Evolutionary conservation across 306 rosid genomes (phyloP).

Genomic region (Castanospermum australe): DNA sequence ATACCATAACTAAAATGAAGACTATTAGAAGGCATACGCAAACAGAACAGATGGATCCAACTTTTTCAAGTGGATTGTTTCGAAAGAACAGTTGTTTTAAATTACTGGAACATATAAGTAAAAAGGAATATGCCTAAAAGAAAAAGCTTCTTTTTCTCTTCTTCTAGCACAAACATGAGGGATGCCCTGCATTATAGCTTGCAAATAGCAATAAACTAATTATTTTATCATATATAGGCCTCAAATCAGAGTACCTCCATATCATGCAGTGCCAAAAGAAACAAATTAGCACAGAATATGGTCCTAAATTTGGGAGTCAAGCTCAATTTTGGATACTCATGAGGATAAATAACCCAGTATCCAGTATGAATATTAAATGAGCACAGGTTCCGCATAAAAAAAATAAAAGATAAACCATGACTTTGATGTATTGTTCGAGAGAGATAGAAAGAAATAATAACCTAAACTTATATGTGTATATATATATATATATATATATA

Average conservation of each 20-base stretch:
- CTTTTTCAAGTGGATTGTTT: neutral
- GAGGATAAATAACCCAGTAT: too few relatives aligned
- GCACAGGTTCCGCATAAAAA: neutral
- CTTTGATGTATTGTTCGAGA: too few relatives aligned
- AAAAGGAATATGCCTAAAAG: neutral
- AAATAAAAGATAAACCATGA: too few relatives aligned
- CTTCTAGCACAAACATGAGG: neutral
- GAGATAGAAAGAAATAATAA: too few relatives aligned
- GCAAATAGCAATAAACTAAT: neutral
- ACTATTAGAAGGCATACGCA: neutral
- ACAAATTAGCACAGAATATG: neutral
- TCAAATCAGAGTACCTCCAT: neutral
- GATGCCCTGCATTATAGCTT: neutral
- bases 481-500: too few relatives aligned
- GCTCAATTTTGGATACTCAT: neutral
- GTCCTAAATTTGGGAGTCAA: neutral
- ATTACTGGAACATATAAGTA: neutral
- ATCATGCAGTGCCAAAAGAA: neutral
- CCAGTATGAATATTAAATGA: neutral
- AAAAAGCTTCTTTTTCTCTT: too few relatives aligned
- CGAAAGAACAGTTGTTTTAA: neutral
- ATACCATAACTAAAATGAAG: too few relatives aligned
- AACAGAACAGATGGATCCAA: neutral
- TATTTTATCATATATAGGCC: neutral
- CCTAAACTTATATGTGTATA: too few relatives aligned